Base-by-base conservation (phyloP, 306 rosid species). In the Cicer pinnatifidum region DNA sequence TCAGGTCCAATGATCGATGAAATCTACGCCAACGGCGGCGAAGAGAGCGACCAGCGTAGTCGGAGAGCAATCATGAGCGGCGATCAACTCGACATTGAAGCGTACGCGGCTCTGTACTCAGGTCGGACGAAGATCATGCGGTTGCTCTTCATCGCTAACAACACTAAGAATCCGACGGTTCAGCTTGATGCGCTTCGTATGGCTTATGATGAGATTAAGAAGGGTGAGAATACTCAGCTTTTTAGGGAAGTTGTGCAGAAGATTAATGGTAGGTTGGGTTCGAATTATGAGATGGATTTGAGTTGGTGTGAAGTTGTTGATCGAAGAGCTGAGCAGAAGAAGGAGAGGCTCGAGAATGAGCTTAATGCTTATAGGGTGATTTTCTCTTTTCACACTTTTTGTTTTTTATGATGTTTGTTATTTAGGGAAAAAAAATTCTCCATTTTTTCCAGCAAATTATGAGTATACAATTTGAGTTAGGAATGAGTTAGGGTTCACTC, bases 151-250 rank as follows among this genome's bases (percentile, higher is more conserved):
- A 89, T 92, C 53, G 99, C 97, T 11, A 88, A 80, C 44, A 81
- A 53, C 45, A 54, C 51, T 38, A 67, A 61, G 61, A 80, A 88
- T 89, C 71, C 84, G 6, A 28, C 93, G 35, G 76, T 89, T 89
- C 89, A 89, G 81, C 79, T 92, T 11, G 99, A 95, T 58, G 96
- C 97, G 44, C 97, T 95, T 66, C 92, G 99, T 17, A 88, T 95
- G 91, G 99, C 97, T 5, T 90, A 88, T 79, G 97, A 92, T n/a
- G 99, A 92, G 86, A 89, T 95, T 70, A 92, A 92, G 93, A 95
- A 95, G 85, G 97, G 97, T 0, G 99, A 95, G 87, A 89, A 95
- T 44, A 88, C 99, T 44, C 92, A 89, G 77, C 57, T 89, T 15
- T 85, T 88, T 41, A 83, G 97, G 44, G 99, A 95, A 40, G 96